phyloP scores from a whole-genome alignment of 2,329 filamentous ascomycete species.

The Microdochium trichocladiopsis region DNA sequence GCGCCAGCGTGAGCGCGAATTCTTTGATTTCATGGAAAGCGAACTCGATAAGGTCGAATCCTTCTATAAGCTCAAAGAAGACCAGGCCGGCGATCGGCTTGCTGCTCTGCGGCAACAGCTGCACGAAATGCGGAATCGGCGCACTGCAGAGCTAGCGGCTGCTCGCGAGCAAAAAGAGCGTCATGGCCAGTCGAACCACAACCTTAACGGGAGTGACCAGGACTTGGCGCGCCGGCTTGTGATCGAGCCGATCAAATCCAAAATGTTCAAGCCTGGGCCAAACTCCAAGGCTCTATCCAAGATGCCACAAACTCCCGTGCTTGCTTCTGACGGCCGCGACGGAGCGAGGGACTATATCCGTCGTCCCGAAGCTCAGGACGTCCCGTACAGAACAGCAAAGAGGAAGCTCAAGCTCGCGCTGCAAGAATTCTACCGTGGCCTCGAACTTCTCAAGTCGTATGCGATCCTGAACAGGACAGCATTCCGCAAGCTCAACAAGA shows the following conservation, averaged over 20 bases:
- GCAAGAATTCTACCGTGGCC: constrained; percentile 85
- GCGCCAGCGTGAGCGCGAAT: constrained; percentile 71
- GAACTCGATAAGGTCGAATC: constrained; percentile 87
- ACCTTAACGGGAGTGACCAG: constrained; percentile 15
- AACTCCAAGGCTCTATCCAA: constrained; percentile 53
- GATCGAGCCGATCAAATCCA: constrained; percentile 45
- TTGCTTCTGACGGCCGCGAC: constrained; percentile 22
- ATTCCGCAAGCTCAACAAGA: constrained; percentile 97
- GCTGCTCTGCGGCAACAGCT: constrained; percentile 71
- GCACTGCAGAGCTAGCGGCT: constrained; percentile 62
- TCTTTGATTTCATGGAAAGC: constrained; percentile 75
- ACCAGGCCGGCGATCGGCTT: constrained; percentile 71
- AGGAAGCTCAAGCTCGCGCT: constrained; percentile 85
- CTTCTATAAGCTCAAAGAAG: constrained; percentile 85
- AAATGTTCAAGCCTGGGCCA: constrained; percentile 47
- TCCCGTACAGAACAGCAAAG: constrained; percentile 83
- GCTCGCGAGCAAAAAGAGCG: constrained; percentile 25
- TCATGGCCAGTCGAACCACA: constrained; percentile 8
- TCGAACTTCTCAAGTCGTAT: constrained; percentile 90
- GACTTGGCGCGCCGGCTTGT: constrained; percentile 24
- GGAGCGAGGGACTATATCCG: constrained; percentile 42
- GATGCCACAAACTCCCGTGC: constrained; percentile 44
- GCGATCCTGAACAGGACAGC: constrained; percentile 84
- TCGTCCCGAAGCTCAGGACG: constrained; percentile 46
- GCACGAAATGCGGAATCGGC: constrained; percentile 84